Conservation (phyloP, 202 grass and related monocot genomes). For the Digitaria exilis region DNA sequence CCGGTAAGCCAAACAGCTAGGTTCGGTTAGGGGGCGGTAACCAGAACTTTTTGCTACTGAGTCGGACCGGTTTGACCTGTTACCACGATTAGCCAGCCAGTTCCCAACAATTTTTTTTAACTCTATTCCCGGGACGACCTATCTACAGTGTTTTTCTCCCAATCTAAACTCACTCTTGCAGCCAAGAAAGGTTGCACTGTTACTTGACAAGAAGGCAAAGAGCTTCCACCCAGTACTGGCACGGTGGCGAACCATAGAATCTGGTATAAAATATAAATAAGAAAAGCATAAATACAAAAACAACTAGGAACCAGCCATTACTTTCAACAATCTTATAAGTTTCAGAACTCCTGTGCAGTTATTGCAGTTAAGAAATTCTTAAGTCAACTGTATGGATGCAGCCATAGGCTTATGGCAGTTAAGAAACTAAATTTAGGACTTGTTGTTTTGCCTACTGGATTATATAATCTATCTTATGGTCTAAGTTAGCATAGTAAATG, state of each 20-base stretch:
- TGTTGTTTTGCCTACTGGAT: too few species aligned
- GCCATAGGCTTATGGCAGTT: neutral
- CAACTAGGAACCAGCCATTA: neutral
- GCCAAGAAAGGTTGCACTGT: conserved; percentile 49
- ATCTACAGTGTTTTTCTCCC: too few species aligned
- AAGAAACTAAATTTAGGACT: neutral
- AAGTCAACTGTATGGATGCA: neutral
- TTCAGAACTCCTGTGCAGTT: neutral
- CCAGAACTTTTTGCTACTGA: too few species aligned
- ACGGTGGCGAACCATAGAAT: conserved; percentile 67
- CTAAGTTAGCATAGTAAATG: too few species aligned
- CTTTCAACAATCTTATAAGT: neutral
- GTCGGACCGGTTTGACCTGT: too few species aligned
- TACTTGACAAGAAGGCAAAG: conserved; percentile 62
- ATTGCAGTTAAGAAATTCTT: neutral
- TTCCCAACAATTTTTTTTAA: too few species aligned
- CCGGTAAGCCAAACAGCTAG: too few species aligned
- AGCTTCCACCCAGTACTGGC: conserved; percentile 70
- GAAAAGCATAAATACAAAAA: neutral
- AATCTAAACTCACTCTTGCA: too few species aligned
- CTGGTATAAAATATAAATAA: conserved; percentile 38
- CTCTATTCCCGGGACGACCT: too few species aligned
- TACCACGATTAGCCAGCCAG: too few species aligned
- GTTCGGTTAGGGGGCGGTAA: too few species aligned
- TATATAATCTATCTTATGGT: too few species aligned